Evolutionary conservation across 306 rosid species (phyloP), one percentile per base, ranked within the genome.

Genomic region (Acacia acuminata): DNA sequence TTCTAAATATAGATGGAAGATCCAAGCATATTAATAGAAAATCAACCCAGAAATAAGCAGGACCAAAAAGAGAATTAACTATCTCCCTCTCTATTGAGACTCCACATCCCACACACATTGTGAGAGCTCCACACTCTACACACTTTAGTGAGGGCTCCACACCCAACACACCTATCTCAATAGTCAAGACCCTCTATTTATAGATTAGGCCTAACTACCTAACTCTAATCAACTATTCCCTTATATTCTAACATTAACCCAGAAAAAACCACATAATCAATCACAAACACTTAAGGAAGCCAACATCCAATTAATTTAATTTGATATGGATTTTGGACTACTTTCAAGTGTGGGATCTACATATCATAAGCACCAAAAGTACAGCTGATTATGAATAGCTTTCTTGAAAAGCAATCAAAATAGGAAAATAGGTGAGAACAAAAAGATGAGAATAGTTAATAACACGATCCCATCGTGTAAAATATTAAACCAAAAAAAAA

Each of bases 1-100:
- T 67, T 77, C 68, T 67, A 61, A 77, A 71, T 48, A 77, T 15
- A 0, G 70, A 73, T n/a, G 10, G 63, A 19, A 71, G 58, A 80
- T 55, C 56, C 36, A 16, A 73, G 75, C 58, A 78, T 64, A 75
- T 78, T 78, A 73, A 44, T 32, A 69, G 77, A 78, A 36, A 64
- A 75, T 61, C 75, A 53, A 51, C 38, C 79, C 77, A 84, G 55
- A 53, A 34, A 55, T 40, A 80, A 76, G 30, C 27, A 47, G 51
- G 73, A 20, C 14, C 53, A 47, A 15, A 82, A 75, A 32, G 68
- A 68, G 48, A 79, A 36, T 36, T 36, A n/a, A n/a, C n/a, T n/a
- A n/a, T n/a, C n/a, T n/a, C n/a, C n/a, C n/a, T n/a, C n/a, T n/a
- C n/a, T n/a, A n/a, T n/a, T n/a, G n/a, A n/a, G n/a, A n/a, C n/a